These are phyloP conservation scores for Capronia epimyces DNA, from an alignment of 2,329 filamentous ascomycete genomes.

Conservation along the genomic window DNA sequence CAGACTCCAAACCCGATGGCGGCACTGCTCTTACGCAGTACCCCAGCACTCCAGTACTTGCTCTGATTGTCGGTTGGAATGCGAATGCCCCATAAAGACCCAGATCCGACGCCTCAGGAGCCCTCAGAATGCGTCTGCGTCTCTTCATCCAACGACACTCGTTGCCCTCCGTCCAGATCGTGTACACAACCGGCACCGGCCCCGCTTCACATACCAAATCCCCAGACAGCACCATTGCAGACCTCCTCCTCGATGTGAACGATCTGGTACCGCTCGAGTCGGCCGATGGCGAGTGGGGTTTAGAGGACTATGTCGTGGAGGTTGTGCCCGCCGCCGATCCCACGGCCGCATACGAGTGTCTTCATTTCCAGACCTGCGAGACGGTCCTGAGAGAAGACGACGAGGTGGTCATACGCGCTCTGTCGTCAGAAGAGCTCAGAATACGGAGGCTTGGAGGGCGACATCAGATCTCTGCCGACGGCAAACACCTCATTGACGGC, in stretches of 20 bases:
- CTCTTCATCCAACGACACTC: slow-evolving; percentile 67
- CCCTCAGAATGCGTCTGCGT: slow-evolving; percentile 60
- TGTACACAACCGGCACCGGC: slow-evolving; percentile 57
- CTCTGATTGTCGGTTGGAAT: no score
- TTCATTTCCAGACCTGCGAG: slow-evolving; percentile 73
- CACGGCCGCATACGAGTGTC: slow-evolving; percentile 65
- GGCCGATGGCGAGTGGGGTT: slow-evolving; percentile 62
- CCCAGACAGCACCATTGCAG: slow-evolving; percentile 61
- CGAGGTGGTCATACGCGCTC: slow-evolving; percentile 75
- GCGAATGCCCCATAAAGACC: no score
- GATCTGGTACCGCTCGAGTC: slow-evolving; percentile 75
- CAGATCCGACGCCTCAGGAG: background rate
- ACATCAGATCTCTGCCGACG: slow-evolving; percentile 71
- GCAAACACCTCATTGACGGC: slow-evolving; percentile 77
- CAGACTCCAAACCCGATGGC: no score
- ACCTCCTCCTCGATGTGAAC: slow-evolving; percentile 73
- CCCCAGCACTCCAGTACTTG: no score
- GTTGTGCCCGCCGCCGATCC: slow-evolving; percentile 43
- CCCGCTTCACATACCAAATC: slow-evolving; percentile 39
- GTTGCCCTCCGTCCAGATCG: slow-evolving; percentile 64
- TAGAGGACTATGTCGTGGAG: slow-evolving; percentile 86
- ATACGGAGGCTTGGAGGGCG: slow-evolving; percentile 69
- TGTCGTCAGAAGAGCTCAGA: slow-evolving; percentile 68
- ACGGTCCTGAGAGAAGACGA: slow-evolving; percentile 75
- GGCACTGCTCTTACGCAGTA: no score